Evolutionary conservation across 176 grass and related monocot species (phyloP), one percentile per base, ranked within the genome.

Genomic region (Eleusine coracana): DNA sequence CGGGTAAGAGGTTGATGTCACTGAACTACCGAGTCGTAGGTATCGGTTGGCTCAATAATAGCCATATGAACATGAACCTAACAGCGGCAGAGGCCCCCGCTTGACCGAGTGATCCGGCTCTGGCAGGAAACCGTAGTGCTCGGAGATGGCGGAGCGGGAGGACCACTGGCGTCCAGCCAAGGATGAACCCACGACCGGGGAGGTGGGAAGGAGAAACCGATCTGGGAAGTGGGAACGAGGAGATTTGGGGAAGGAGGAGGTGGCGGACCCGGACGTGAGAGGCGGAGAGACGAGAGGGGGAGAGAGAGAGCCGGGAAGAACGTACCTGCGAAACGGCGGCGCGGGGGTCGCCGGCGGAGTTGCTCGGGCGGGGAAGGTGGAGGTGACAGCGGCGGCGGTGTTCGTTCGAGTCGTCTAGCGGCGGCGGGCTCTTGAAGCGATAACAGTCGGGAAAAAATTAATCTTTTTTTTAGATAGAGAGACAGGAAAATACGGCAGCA

Each of bases 401-500:
- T 63, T 11, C 17, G 60, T 63, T 11, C 17, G 51, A 58, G 29
- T 75, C 18, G 31, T 75, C 74, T 31, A 25, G 73, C 73, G 73
- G 52, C 73, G 73, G 73, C 31, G 73, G 23, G 38, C 20, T n/a
- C 20, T 38, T 56, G 74, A n/a, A 56, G 71, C 36, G 74, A 39
- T 40, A 58, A 76, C 38, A 21, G 74, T 10, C 36, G 9, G 54
- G 54, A 54, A 0, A 23, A 23, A 20, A 29, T 5, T 36, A 55
- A 52, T 36, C 17, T 12, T 18, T 56, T 54, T 17, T 21, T 14
- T 59, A 10, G 7, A 3, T 6, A 29, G 60, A 29, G 60, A 63
- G 60, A 63, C 25, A 29, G 25, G 60, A 27, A 38, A 40, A 60
- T 76, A 39, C n/a, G n/a, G 70, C 36, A 49, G 75, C 28, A 76